Conservation (phyloP, 345 rosid genomes). For the Raphanus sativus region DNA sequence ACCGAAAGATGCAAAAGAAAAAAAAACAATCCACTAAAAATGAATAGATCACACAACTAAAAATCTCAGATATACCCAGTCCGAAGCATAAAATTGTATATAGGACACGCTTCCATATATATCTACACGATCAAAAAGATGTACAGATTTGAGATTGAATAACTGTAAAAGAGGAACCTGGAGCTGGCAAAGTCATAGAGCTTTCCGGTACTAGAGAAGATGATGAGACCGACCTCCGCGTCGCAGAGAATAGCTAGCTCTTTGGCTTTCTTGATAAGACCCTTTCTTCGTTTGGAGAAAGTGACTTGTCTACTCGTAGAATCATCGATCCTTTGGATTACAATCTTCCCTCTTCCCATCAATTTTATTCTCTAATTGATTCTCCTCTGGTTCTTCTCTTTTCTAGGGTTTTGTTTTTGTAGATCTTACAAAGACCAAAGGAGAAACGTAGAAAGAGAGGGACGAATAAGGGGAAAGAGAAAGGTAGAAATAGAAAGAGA, state of each 20-base stretch:
- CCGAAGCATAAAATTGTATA: constrained; percentile 28
- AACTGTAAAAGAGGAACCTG: constrained; percentile 34
- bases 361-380: constrained; percentile 23
- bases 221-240: constrained; percentile 44
- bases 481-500: background rate
- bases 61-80: constrained; percentile 13
- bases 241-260: constrained; percentile 46
- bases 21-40: background rate
- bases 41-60: constrained; percentile 19
- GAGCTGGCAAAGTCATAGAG: constrained; percentile 46
- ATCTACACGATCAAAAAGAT: constrained; percentile 15
- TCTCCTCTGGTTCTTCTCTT: constrained; percentile 25
- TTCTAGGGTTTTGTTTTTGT: constrained; percentile 38
- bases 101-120: background rate
- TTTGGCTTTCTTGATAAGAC: constrained; percentile 45
- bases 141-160: constrained; percentile 12
- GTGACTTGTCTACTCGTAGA: constrained; percentile 47
- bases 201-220: constrained; percentile 44
- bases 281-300: constrained; percentile 49
- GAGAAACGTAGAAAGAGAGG: constrained; percentile 33
- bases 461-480: constrained; percentile 37
- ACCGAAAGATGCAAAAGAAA: constrained; percentile 21
- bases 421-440: constrained; percentile 33
- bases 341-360: constrained; percentile 48
- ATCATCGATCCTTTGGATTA: constrained; percentile 48